A percentile compares a stretch with the other conserved stretches of the same genome.
phyloP scores from a whole-genome alignment of 2,329 filamentous ascomycete genomes.

The Gaeumannomyces sp. region DNA sequence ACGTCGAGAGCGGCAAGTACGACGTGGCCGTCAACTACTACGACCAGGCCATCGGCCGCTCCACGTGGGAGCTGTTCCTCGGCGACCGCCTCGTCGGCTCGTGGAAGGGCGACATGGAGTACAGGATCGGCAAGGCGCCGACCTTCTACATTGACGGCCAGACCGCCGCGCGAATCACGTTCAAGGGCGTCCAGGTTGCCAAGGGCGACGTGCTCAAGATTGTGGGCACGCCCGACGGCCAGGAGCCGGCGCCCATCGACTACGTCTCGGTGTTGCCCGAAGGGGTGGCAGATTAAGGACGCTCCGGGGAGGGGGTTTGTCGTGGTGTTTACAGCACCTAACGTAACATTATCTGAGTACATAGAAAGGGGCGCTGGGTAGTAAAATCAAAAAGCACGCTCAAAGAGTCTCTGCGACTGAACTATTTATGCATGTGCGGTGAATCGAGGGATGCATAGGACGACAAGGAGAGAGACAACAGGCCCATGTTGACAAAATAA shows the following conservation, averaged over 20 bases:
- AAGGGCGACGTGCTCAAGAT: constrained; percentile 49
- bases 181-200: constrained; percentile 40
- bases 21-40: constrained; percentile 62
- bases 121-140: constrained; percentile 51
- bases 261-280: constrained; percentile 57
- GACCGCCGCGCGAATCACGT: constrained; percentile 57
- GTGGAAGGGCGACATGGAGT: constrained; percentile 57
- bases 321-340: background rate
- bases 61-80: constrained; percentile 49
- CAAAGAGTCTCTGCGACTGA: no score
- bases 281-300: constrained; percentile 24
- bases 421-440: no score
- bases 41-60: constrained; percentile 52
- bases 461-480: no score
- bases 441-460: no score
- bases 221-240: constrained; percentile 50
- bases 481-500: no score
- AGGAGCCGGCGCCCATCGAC: constrained; percentile 60
- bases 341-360: no score
- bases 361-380: background rate
- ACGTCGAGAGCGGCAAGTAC: constrained; percentile 48
- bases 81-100: constrained; percentile 45
- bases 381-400: no score
- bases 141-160: constrained; percentile 58
- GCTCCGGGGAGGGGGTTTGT: no score